Base-by-base conservation (phyloP, 352 stramenopile genomes). In the Phytopythium helicoides region DNA sequence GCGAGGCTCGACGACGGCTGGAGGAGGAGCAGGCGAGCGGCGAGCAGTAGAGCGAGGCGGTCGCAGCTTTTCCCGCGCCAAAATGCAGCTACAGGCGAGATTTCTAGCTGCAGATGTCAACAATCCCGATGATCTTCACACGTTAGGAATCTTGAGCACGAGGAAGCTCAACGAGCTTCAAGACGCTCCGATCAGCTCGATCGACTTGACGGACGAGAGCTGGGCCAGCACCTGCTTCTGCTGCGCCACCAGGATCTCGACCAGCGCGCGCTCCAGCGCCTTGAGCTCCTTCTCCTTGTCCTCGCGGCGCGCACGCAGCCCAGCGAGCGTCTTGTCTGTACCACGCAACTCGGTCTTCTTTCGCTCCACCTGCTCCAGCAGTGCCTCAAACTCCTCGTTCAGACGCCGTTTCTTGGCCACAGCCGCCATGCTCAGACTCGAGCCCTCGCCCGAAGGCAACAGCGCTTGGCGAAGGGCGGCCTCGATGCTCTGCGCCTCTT, bases 221-320 rank as follows among this genome's bases (percentile, higher is more conserved):
- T 79, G 41, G 19, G 52, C 22, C 14, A 92, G 58, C 73, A 94
- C 69, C 51, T 89, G 75, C 48, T 91, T 94, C 39, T 94, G 83
- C 65, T 94, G 83, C 15, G 89, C 76, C 19, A 94, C 81, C 19
- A 94, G 63, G 38, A 94, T 90, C 64, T 92, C 77, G 2, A 94
- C 83, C 15, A 94, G 64, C 53, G 90, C 85, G 36, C 83, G 73
- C 56, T 94, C 83, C 66, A 92, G 76, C 22, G 31, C 55, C 23
- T 87, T 81, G 68, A 94, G 81, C 64, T 92, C 79, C 14, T 68
- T 53, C 53, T 94, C 81, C 63, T 94, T 94, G n/a, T 76, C 68
- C 49, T 89, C 75, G 26, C 73, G 45, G 12, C 73, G 69, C 23
- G 67, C 38, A 16, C 78, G 69, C 41, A 94, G 64, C 19, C 71